Base-by-base conservation (phyloP, 163 green algal genomes). In the Coccomyxa subellipsoidea region DNA sequence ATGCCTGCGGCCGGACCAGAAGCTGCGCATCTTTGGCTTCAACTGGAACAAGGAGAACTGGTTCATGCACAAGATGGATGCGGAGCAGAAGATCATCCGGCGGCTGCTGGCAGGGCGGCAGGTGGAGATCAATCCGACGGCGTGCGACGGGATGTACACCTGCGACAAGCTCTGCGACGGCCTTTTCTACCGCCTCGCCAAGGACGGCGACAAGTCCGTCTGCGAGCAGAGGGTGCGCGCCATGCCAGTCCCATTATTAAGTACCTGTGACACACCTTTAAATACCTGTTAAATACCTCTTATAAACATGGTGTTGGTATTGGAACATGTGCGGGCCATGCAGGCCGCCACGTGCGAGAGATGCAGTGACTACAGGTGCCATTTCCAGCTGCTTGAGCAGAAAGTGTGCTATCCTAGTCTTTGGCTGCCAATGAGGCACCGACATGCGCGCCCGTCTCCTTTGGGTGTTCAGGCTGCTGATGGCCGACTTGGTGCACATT, bases 41-140 rank as follows among this genome's bases (percentile, higher is more conserved):
- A 79, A 79, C 37, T 79, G 75, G 75, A 77, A 77, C 70, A 12
- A 36, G 18, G 12, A 79, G 38, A 34, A 36, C 2, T 79, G 36
- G 31, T 79, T 69, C 75, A 79, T 79, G 75, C 75, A 79, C 37
- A 79, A 79, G 75, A 79, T 79, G 75, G 37, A 27, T 21, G 25
- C 75, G 31, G 75, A 79, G 75, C 31, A 59, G 36, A 34, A 36
- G 37, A 79, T 79, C 27, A 79, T 79, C 36, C 32, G 15, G 15
- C 37, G 38, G 1, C 75, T 79, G 75, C 25, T 79, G 37, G 23
- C 31, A 8, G 32, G 32, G 32, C 75, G 36, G 36, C 12, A 59
- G 18, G 38, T 79, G 6, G 29, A 36, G 32, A 39, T 79, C 31
- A 36, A 79, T 35, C 75, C 75, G 37, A 59, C 75, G 18, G 75